Evolutionary conservation across 108 stramenopile species (phyloP), one percentile per base, ranked within the genome.

Genomic region (Cyclotella sp.): DNA sequence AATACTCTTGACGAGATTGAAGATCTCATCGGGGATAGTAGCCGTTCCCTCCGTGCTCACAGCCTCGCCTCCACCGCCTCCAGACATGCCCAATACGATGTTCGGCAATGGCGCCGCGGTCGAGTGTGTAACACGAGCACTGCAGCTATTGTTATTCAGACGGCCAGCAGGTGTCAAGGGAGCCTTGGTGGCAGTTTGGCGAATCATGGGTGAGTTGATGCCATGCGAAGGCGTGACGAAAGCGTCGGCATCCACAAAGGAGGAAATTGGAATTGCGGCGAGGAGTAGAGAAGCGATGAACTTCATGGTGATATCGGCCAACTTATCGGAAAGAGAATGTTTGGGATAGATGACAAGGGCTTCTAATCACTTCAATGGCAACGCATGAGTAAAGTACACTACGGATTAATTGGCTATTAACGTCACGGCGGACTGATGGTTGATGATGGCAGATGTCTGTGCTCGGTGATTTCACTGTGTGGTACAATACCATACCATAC

Each of bases 1-100:
- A 75, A 98, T 82, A 76, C 85, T 93, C 87, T 98, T 97, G 58
- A 96, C 92, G 28, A 98, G 80, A 83, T 98, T 98, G 85, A 98
- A 95, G 21, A 95, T 83, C 83, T 93, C 91, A 67, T 86, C 88
- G 49, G 91, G 86, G 46, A 95, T 89, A 26, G 91, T 89, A 9
- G 93, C 91, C 26, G 90, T 91, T 12, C 92, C 92, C 65, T 79
- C 82, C 11, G 71, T 58, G 29, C 71, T 62, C 16, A 78, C 53
- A 10, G 70, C 76, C n/a, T 72, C 81, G 6, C 72, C 79, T 0
- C 72, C 78, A 5, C 72, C 79, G 18, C 78, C 78, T 5, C 79
- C 79, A 21, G 79, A 80, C 72, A 80, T 73, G 19, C 53, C 67
- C 73, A 80, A 63, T 10, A 67, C 72, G 3, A 15, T 4, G 22